These are phyloP conservation scores for Acrodontium crateriforme DNA, from an alignment of 2,329 filamentous ascomycete species.

Conservation along the genomic window DNA sequence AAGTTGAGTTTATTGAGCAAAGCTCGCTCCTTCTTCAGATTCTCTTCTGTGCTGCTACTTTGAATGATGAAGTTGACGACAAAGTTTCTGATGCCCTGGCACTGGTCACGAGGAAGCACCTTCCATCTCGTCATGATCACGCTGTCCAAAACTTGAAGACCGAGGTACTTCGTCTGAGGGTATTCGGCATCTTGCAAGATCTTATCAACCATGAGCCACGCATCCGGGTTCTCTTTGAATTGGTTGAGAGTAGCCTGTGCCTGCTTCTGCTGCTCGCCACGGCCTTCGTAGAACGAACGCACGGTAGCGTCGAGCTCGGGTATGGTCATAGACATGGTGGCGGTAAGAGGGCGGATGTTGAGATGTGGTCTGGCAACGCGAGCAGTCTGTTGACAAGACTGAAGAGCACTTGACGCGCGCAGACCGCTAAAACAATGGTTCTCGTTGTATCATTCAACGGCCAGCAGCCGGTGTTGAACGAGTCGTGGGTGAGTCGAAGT, in stretches of 20 bases:
- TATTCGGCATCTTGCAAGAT: constrained; percentile 89
- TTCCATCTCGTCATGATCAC: constrained; percentile 99
- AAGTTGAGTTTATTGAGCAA: constrained; percentile 97
- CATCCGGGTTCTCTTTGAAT: constrained; percentile 98
- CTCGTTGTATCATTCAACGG: constrained; percentile 16
- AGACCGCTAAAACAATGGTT: constrained; percentile 15
- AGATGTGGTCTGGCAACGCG: constrained; percentile 8
- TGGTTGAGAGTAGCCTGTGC: constrained; percentile 84
- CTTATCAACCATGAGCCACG: constrained; percentile 94
- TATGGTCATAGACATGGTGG: constrained; percentile 55
- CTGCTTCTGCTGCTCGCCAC: constrained; percentile 92
- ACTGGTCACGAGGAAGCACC: constrained; percentile 88
- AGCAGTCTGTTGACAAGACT: constrained; percentile 11
- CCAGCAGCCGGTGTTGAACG: neutral
- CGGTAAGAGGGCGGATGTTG: constrained; percentile 5
- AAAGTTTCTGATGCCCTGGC: constrained; percentile 96
- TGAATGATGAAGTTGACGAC: constrained; percentile 98
- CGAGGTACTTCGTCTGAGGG: constrained; percentile 93
- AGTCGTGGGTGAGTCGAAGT: too few relatives aligned
- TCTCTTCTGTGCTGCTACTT: constrained; percentile 79
- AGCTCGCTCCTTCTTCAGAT: constrained; percentile 68
- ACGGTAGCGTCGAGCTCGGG: constrained; percentile 93
- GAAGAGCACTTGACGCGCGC: constrained; percentile 15
- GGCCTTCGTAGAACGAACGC: constrained; percentile 93
- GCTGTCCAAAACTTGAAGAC: constrained; percentile 91